Conservation (phyloP, 2,329 filamentous ascomycete species). For the Fusarium pseudonygamai region DNA sequence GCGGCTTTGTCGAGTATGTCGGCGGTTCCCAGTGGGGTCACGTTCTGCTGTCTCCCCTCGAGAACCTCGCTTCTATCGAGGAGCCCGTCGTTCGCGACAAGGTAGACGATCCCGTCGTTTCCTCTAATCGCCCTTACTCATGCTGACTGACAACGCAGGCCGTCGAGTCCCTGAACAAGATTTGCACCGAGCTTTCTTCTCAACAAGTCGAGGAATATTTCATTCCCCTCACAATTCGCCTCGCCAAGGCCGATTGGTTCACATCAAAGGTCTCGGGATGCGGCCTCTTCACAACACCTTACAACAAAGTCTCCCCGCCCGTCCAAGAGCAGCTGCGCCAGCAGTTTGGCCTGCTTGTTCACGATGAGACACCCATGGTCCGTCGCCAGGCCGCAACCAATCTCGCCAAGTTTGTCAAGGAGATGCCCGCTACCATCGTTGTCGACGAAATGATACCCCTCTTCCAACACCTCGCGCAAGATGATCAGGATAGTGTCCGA, state of each 20-base stretch:
- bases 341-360: slow-evolving; percentile 91
- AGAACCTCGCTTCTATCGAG: slow-evolving; percentile 98
- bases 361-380: slow-evolving; percentile 99
- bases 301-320: slow-evolving; percentile 87
- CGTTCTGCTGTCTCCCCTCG: slow-evolving; percentile 93
- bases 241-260: slow-evolving; percentile 99
- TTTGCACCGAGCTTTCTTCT: slow-evolving; percentile 89
- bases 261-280: slow-evolving; percentile 99
- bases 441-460: slow-evolving; percentile 99
- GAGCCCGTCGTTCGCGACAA: slow-evolving; percentile 98
- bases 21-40: slow-evolving; percentile 93
- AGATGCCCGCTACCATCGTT: slow-evolving; percentile 90
- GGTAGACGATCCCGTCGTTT: slow-evolving; percentile 61
- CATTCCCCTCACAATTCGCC: slow-evolving; percentile 92
- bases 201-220: slow-evolving; percentile 97
- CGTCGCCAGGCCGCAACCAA: slow-evolving; percentile 96
- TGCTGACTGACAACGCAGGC: slow-evolving; percentile 65
- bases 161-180: slow-evolving; percentile 99
- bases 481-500: slow-evolving; percentile 97
- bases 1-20: slow-evolving; percentile 96
- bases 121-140: background rate
- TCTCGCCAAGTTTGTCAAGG: slow-evolving; percentile 96
- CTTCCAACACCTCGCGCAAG: slow-evolving; percentile 94
- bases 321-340: slow-evolving; percentile 91
- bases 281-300: slow-evolving; percentile 92